Evolutionary conservation across 768 basidiomycete species (phyloP), one percentile per base, ranked within the genome.

Genomic region (Auriculariales sp.): DNA sequence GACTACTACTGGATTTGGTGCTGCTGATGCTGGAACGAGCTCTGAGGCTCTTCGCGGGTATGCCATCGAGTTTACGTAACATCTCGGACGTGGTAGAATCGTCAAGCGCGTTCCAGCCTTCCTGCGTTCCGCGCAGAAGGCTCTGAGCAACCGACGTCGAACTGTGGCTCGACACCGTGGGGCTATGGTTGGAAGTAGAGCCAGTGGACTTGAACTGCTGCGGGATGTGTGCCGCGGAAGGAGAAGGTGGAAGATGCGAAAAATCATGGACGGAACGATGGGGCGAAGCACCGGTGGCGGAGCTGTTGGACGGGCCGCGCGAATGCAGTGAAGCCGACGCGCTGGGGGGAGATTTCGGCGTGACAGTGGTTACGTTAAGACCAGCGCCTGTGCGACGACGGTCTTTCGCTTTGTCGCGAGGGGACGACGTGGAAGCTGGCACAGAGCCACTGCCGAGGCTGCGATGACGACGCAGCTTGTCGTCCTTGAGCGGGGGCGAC

Each of bases 21-120:
- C 88, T 46, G 73, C 59, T 73, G 51, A 88, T 69, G 56, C 88
- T 90, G 3, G 84, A 81, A 24, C 88, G 77, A 10, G 84, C 77
- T 45, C 84, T 77, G 9, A 83, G 77, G 31, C 74, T 79, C 60
- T 83, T 86, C 1, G 82, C 82, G 10, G 77, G 76, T 10, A 95
- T 62, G 0, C 94, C 94, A 58, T 99, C 94, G 24, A 99, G 66
- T 66, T 94, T 95, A 49, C 92, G 78, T 30, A 99, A 70, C 7
- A 90, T 89, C 58, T 94, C 92, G 5, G 79, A 86, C 5, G 94
- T 92, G 14, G 83, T 82, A 57, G 87, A 81, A 59, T 93, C 89
- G 57, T 89, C 83, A 57, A 91, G 72, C 53, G 78, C 85, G 14
- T 82, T 82, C 87, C 87, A 91, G 25, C 89, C 89, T 62, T 89